A percentile compares a stretch with the other conserved stretches of the same genome.
phyloP scores from a whole-genome alignment of 2,329 filamentous ascomycete genomes.

The Talaromyces rugulosus region DNA sequence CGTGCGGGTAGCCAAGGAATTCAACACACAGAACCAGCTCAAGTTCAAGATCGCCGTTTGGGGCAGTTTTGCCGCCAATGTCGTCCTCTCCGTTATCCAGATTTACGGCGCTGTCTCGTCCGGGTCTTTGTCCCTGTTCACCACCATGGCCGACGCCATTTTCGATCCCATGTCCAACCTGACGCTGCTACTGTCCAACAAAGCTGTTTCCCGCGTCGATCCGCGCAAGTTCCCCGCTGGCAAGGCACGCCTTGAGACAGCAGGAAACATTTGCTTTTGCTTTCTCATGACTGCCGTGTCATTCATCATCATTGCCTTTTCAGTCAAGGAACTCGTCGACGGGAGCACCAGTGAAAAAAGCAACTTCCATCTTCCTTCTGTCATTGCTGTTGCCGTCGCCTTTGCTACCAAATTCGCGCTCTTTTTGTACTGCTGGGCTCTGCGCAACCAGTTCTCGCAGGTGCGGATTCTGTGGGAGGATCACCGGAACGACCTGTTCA shows the following conservation, averaged over 20 bases:
- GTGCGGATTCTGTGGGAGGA: constrained; percentile 93
- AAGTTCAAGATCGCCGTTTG: constrained; percentile 58
- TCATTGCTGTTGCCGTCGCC: constrained; percentile 78
- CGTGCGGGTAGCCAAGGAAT: constrained; percentile 71
- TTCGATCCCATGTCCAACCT: constrained; percentile 91
- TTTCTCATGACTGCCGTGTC: constrained; percentile 94
- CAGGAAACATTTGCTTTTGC: constrained; percentile 93
- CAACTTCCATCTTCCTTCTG: constrained; percentile 72
- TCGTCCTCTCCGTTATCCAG: constrained; percentile 74
- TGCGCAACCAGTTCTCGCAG: constrained; percentile 88
- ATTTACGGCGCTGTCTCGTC: constrained; percentile 84
- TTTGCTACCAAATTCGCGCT: constrained; percentile 78
- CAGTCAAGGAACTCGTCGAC: constrained; percentile 63
- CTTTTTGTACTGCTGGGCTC: constrained; percentile 87
- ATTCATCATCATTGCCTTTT: constrained; percentile 86
- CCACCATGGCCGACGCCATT: constrained; percentile 91
- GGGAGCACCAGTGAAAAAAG: constrained; percentile 50
- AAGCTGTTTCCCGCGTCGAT: constrained; percentile 84
- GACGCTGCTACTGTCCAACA: constrained; percentile 79
- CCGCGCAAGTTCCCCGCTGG: constrained; percentile 82
- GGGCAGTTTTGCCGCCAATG: constrained; percentile 71
- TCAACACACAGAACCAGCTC: constrained; percentile 75
- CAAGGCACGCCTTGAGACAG: constrained; percentile 90
- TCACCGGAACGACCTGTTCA: constrained; percentile 93
- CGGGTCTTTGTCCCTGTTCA: constrained; percentile 90